phyloP scores from a whole-genome alignment of 306 rosid genomes.

The Cicer arietinum region DNA sequence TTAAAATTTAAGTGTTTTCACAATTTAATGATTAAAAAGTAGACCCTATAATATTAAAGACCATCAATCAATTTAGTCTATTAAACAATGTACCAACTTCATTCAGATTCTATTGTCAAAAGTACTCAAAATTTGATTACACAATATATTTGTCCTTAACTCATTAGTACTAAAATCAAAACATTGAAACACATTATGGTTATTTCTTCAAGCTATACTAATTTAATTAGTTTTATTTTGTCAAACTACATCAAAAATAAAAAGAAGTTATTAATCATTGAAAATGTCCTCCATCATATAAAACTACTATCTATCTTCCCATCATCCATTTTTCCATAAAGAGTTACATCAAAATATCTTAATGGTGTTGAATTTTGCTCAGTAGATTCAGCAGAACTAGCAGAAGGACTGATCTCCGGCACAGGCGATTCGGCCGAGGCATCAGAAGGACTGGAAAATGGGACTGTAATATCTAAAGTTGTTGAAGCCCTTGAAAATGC shows the following conservation, averaged over 20 bases:
- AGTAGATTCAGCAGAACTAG: background rate
- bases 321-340: conserved; percentile 37
- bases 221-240: conserved; percentile 14
- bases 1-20: too few relatives aligned
- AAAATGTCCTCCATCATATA: background rate
- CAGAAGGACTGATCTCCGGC: conserved; percentile 4
- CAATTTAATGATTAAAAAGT: too few relatives aligned
- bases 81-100: too few relatives aligned
- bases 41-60: too few relatives aligned
- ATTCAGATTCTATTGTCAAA: too few relatives aligned
- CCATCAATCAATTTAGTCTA: too few relatives aligned
- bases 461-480: conserved; percentile 4
- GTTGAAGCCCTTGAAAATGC: conserved; percentile 28
- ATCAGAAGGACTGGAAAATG: background rate
- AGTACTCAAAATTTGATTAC: background rate
- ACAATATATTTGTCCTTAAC: background rate
- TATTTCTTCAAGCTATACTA: conserved; percentile 34
- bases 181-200: conserved; percentile 19
- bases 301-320: conserved; percentile 28
- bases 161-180: conserved; percentile 28
- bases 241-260: background rate
- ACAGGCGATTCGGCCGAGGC: conserved; percentile 34
- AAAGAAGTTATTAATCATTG: too few relatives aligned
- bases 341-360: conserved; percentile 38
- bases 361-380: background rate